Conservation (phyloP, 1,284 basidiomycete species). For the Gomphus bonarii region DNA sequence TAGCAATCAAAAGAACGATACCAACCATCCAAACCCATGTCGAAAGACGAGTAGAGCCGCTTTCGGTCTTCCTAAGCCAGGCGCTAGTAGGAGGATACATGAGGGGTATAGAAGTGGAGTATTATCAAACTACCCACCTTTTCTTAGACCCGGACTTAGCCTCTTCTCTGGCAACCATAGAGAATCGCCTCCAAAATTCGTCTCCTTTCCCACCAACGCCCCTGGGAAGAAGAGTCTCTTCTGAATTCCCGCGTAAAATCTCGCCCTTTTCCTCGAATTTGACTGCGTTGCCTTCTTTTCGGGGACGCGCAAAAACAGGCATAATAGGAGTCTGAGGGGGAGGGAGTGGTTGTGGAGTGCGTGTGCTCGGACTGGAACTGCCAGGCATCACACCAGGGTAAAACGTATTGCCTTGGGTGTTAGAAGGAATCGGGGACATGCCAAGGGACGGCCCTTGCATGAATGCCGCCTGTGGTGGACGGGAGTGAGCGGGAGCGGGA, state of each 20-base stretch:
- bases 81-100: constrained; percentile 27
- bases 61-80: constrained; percentile 58
- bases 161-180: constrained; percentile 68
- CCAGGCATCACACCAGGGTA: constrained; percentile 22
- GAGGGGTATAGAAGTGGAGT: constrained; percentile 7
- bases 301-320: constrained; percentile 63
- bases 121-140: constrained; percentile 29
- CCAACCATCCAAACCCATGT: constrained; percentile 64
- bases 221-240: constrained; percentile 54
- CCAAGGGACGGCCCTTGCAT: neutral
- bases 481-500: neutral
- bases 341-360: constrained; percentile 58
- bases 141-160: constrained; percentile 35
- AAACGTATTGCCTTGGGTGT: constrained; percentile 22
- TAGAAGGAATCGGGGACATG: neutral
- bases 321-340: constrained; percentile 69
- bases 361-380: constrained; percentile 19
- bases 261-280: constrained; percentile 37
- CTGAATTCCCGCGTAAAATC: constrained; percentile 58
- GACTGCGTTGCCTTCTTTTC: constrained; percentile 33
- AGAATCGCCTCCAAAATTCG: constrained; percentile 78
- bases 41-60: constrained; percentile 38
- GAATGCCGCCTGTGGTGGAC: neutral
- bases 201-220: constrained; percentile 57
- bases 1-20: constrained; percentile 44